Percentiles rank a stretch among this genome's conserved stretches.
phyloP scores from a whole-genome alignment of 108 stramenopile genomes.

The Asterionellopsis glacialis region DNA sequence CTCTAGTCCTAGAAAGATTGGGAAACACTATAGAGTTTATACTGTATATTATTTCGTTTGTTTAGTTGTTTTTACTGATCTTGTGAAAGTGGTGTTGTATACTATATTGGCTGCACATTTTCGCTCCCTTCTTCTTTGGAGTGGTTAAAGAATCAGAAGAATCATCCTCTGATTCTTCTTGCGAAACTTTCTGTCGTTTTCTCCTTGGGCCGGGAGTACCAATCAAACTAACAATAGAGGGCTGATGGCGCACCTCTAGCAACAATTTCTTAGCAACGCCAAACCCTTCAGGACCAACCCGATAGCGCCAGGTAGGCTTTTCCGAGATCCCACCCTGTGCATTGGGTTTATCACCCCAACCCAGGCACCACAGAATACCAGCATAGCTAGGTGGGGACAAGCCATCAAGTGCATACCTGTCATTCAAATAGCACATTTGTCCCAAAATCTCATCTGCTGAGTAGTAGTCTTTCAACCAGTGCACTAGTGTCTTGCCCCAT shows the following conservation, averaged over 20 bases:
- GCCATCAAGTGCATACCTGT: slow-evolving; percentile 75
- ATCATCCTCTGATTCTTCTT: too few species aligned
- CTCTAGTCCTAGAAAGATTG: too few species aligned
- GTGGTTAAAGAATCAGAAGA: too few species aligned
- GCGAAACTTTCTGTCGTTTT: too few species aligned
- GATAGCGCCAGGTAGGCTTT: slow-evolving; percentile 42
- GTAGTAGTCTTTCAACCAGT: slow-evolving; percentile 27
- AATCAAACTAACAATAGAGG: too few species aligned
- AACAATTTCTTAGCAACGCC: slow-evolving; percentile 16
- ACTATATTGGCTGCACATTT: too few species aligned
- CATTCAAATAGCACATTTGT: slow-evolving; percentile 51
- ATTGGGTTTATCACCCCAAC: slow-evolving; percentile 60
- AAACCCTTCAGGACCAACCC: slow-evolving; percentile 30
- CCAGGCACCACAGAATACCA: slow-evolving; percentile 74
- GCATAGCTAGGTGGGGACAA: slow-evolving; percentile 67
- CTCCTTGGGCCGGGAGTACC: too few species aligned
- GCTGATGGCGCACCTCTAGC: background rate
- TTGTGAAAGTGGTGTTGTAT: too few species aligned
- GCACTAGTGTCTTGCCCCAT: slow-evolving; percentile 68
- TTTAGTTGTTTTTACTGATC: too few species aligned
- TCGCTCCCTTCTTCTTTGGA: too few species aligned
- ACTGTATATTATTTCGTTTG: too few species aligned
- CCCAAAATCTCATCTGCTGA: slow-evolving; percentile 17
- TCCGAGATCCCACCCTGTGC: slow-evolving; percentile 14
- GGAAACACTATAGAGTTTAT: too few species aligned